phyloP scores from a whole-genome alignment of 202 grass and related monocot genomes.

The Brachypodium distachyon region DNA sequence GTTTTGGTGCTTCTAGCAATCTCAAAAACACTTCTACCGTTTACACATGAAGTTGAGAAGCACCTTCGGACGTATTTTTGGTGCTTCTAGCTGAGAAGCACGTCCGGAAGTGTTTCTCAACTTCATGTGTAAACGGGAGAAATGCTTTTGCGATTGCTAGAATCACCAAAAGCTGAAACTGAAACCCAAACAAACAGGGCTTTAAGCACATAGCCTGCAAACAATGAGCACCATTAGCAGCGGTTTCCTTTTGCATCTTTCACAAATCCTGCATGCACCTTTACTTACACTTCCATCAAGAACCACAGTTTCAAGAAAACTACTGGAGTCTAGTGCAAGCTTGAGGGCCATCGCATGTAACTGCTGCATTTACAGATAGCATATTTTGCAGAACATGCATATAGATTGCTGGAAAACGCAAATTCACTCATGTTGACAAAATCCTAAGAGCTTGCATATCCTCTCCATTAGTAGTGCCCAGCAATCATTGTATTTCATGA shows the following conservation, averaged over 20 bases:
- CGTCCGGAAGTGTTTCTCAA: too few relatives aligned
- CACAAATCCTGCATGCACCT: conserved; percentile 17
- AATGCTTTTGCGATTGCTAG: too few relatives aligned
- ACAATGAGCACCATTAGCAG: conserved; percentile 31
- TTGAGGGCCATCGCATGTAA: conserved; percentile 20
- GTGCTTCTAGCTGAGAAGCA: too few relatives aligned
- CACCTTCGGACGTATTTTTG: too few relatives aligned
- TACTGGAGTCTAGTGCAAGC: conserved; percentile 14
- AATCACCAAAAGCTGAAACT: too few relatives aligned
- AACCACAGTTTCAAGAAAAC: conserved; percentile 15
- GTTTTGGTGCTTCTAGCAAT: too few relatives aligned
- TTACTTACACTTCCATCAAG: conserved; percentile 22
- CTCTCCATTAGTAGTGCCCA: conserved; percentile 16
- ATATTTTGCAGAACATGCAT: conserved; percentile 23
- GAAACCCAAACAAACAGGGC: too few relatives aligned
- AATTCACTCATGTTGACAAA: conserved; percentile 31
- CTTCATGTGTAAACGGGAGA: too few relatives aligned
- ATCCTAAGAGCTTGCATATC: conserved; percentile 1
- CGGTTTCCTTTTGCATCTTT: conserved; percentile 16
- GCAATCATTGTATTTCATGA: conserved; percentile 43
- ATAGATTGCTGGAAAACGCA: conserved; percentile 28
- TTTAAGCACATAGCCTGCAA: conserved; percentile 25
- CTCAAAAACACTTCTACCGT: too few relatives aligned
- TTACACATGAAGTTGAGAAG: too few relatives aligned
- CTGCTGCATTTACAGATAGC: conserved; percentile 17